Evolutionary conservation across 2,329 filamentous ascomycete species (phyloP).

Genomic region (Ceratocystis diversiconidia): DNA sequence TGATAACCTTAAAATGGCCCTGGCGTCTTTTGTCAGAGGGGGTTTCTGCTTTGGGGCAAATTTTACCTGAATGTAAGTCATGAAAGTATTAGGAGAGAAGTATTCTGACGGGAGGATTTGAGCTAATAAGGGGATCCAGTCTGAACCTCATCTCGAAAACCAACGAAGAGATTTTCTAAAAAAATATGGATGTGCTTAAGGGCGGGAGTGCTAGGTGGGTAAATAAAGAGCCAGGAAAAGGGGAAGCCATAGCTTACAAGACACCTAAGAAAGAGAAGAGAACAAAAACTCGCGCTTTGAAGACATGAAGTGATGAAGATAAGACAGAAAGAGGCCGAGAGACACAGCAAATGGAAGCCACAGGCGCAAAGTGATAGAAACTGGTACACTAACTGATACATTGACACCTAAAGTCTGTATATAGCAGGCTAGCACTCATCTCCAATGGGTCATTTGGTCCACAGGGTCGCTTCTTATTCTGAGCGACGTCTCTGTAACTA

Average conservation of each 20-base stretch:
- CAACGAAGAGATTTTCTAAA: neutral
- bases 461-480: neutral
- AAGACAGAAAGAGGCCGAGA: neutral
- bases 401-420: too few relatives aligned
- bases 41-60: neutral
- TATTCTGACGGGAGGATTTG: neutral
- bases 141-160: neutral
- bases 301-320: neutral
- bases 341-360: neutral
- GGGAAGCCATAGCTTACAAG: neutral
- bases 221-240: neutral
- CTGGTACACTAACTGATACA: too few relatives aligned
- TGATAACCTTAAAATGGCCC: neutral
- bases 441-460: neutral
- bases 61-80: neutral
- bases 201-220: neutral
- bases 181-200: neutral
- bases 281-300: neutral
- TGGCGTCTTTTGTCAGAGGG: neutral
- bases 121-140: neutral
- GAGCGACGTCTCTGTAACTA: neutral
- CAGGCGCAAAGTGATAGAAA: neutral
- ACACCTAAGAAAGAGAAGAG: neutral
- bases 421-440: too few relatives aligned
- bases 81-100: neutral